phyloP scores from a whole-genome alignment of 2,329 filamentous ascomycete species.

The Ambrosiella beaveri region DNA sequence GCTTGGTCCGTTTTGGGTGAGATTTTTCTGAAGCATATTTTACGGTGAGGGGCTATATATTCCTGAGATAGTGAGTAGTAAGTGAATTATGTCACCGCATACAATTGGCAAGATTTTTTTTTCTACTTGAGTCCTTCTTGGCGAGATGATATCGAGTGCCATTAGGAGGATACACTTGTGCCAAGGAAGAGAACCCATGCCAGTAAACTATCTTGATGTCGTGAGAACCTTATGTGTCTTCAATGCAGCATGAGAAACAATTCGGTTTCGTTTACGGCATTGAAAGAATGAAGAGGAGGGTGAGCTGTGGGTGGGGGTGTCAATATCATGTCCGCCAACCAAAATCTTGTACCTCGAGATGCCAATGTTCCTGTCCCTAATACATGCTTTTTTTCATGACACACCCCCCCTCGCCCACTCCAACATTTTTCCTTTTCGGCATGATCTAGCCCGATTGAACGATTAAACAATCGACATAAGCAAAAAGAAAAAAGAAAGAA shows the following conservation, averaged over 20 bases:
- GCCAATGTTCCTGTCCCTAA: neutral
- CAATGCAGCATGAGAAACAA: too few species aligned
- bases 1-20: neutral
- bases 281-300: too few species aligned
- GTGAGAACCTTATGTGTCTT: too few species aligned
- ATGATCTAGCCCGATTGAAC: slow-evolving; percentile 3
- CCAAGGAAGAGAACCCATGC: neutral
- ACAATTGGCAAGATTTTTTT: neutral
- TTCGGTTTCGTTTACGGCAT: too few species aligned
- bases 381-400: neutral
- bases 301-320: too few species aligned
- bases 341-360: neutral
- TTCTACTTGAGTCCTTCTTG: neutral
- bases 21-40: slow-evolving; percentile 1
- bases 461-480: slow-evolving; percentile 3
- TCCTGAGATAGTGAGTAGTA: neutral
- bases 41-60: neutral
- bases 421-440: neutral
- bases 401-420: neutral
- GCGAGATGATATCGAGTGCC: neutral
- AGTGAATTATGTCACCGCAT: neutral
- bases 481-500: neutral
- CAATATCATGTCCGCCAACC: too few species aligned
- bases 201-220: too few species aligned
- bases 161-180: neutral